Percentiles rank a stretch among this genome's conserved stretches.
Evolutionary conservation across 106 monocot species (phyloP).

Genomic region (Ottelia alismoides): DNA sequence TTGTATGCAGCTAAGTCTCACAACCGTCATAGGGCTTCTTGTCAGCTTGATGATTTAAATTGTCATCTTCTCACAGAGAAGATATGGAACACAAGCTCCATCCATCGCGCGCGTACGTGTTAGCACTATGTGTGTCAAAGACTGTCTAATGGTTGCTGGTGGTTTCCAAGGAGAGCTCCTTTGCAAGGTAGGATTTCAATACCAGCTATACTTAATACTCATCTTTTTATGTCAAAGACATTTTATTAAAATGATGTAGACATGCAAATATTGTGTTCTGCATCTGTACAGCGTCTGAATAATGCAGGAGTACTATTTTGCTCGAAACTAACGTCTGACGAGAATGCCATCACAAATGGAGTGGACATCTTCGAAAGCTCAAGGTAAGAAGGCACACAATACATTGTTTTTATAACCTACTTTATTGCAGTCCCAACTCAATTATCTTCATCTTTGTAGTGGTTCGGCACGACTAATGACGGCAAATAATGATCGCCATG

Average conservation of each 20-base stretch:
- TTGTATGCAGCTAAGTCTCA: too few relatives aligned
- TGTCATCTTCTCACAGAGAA: too few relatives aligned
- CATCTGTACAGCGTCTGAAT: conserved; percentile 47
- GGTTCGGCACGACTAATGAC: conserved; percentile 44
- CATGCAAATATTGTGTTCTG: too few relatives aligned
- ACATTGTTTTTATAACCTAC: too few relatives aligned
- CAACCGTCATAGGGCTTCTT: too few relatives aligned
- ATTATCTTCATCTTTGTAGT: conserved; percentile 29
- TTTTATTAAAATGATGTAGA: too few relatives aligned
- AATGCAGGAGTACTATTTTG: conserved; percentile 47
- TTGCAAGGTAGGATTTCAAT: conserved; percentile 75
- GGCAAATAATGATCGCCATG: conserved; percentile 67
- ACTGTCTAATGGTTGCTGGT: conserved; percentile 58
- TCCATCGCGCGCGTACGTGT: too few relatives aligned
- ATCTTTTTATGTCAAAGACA: too few relatives aligned
- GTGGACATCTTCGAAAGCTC: conserved; percentile 47
- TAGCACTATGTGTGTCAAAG: conserved; percentile 66
- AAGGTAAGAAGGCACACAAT: conserved; percentile 38
- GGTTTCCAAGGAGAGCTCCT: conserved; percentile 94
- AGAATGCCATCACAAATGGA: conserved; percentile 81
- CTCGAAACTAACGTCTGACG: conserved; percentile 46
- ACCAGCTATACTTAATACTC: too few relatives aligned
- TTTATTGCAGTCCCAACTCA: too few relatives aligned
- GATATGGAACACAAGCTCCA: too few relatives aligned
- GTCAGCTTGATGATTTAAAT: too few relatives aligned